A percentile compares a stretch with the other conserved stretches of the same genome.
phyloP scores from a whole-genome alignment of 1,284 basidiomycete species.

The Tetrapyrgos nigripes region DNA sequence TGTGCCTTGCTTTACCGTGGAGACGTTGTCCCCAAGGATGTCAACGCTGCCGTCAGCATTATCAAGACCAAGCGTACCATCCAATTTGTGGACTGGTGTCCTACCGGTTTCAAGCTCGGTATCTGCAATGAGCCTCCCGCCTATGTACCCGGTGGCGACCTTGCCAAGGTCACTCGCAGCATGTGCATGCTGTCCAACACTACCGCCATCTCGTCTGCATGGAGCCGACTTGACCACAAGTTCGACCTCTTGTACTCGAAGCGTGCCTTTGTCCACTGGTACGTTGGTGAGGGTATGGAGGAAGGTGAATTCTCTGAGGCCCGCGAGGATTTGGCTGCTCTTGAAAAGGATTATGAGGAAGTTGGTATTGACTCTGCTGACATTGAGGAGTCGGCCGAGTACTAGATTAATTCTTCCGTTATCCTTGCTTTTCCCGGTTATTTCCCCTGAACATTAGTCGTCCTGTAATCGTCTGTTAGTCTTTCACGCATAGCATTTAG shows the following conservation, averaged over 20 bases:
- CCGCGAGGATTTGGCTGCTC: conserved; percentile 94
- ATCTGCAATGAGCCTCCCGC: conserved; percentile 92
- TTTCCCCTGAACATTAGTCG: conserved; percentile 25
- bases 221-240: conserved; percentile 94
- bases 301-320: conserved; percentile 98
- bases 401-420: conserved; percentile 50
- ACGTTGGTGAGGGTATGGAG: conserved; percentile 98
- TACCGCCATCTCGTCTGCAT: conserved; percentile 87
- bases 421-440: conserved; percentile 19
- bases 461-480: conserved; percentile 33
- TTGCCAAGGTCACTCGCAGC: conserved; percentile 86
- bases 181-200: conserved; percentile 93
- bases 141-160: conserved; percentile 85
- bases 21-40: conserved; percentile 98
- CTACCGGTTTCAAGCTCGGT: conserved; percentile 89
- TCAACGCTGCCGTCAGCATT: conserved; percentile 90
- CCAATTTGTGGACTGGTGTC: conserved; percentile 92
- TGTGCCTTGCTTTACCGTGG: conserved; percentile 92
- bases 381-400: conserved; percentile 80
- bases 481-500: conserved; percentile 15
- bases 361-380: conserved; percentile 93
- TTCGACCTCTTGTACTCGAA: conserved; percentile 94
- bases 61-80: conserved; percentile 97
- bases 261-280: conserved; percentile 94
- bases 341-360: conserved; percentile 97